phyloP scores from a whole-genome alignment of 139 green algal genomes.

The Tetratostichococcus sp. region DNA sequence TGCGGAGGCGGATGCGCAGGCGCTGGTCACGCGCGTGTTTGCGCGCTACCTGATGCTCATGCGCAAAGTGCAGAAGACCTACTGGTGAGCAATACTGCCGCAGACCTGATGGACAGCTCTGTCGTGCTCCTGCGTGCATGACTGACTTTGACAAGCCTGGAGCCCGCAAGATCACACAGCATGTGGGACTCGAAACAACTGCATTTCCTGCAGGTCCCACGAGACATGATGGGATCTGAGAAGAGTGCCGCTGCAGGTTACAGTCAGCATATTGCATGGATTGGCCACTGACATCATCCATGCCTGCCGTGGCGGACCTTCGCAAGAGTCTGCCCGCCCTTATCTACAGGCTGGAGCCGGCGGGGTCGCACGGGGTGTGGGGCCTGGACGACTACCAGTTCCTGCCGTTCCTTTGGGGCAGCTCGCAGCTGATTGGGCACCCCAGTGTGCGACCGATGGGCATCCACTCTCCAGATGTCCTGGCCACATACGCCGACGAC shows the following conservation, averaged over 20 bases:
- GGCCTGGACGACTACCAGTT: slow-evolving; percentile 99
- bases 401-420: slow-evolving; percentile 92
- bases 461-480: slow-evolving; percentile 74
- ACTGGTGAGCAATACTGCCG: slow-evolving; percentile 60
- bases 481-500: slow-evolving; percentile 61
- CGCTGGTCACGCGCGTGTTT: slow-evolving; percentile 47
- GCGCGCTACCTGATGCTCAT: slow-evolving; percentile 88
- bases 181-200: no score
- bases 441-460: slow-evolving; percentile 67
- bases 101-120: no score
- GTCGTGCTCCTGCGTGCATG: no score
- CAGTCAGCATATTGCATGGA: no score
- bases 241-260: no score
- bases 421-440: slow-evolving; percentile 59
- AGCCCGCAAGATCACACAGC: no score
- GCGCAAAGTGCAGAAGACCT: slow-evolving; percentile 87
- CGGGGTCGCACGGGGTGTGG: slow-evolving; percentile 94
- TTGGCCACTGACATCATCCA: no score
- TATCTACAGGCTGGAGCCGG: slow-evolving; percentile 85
- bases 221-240: no score
- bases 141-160: no score
- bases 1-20: slow-evolving; percentile 19
- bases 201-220: no score
- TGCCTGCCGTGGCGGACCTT: no score
- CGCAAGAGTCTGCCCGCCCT: no score